Base-by-base conservation (phyloP, 2,329 filamentous ascomycete genomes). In the Neonectria magnoliae region DNA sequence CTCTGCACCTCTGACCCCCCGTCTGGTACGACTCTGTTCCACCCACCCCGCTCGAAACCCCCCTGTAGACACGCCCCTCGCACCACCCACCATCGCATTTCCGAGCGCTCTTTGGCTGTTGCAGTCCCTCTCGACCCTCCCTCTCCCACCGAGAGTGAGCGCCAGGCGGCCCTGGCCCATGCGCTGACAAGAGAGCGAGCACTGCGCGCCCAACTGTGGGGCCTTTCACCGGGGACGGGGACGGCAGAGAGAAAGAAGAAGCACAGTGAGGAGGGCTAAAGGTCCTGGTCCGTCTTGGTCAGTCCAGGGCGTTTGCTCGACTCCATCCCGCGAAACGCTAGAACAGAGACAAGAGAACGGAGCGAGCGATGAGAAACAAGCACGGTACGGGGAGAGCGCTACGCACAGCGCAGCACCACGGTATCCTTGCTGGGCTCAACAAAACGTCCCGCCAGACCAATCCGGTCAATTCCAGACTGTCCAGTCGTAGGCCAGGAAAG, bases 11-110 rank as follows among this genome's bases (percentile, higher is more conserved):
- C 62, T 65, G 59, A 62, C 44, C 65, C 53, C 65, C 63, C 62
- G 60, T 57, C 71, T 73, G 70, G 76, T 77, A 72, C 71, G 71
- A 79, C 76, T 45, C 70, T 76, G 76, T 70, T 77, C 64, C 68
- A 71, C 62, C 62, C 75, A 76, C 75, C 67, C 76, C 73, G 68
- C 68, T 68, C 45, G 57, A 54, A 20, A 18, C 60, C 68, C 68
- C 68, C 73, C 65, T 70, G 72, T 66, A 56, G 55, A 55, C 69
- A 72, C 71, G 69, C 74, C 69, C 69, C 70, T 71, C 65, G 69
- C 66, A 69, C 68, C 68, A 69, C 66, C 65, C 70, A 72, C 69
- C 71, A 64, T 67, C 48, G 52, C 64, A 66, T 63, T 58, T 60
- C 25, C 61, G 60, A 45, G 53, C 53, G 58, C 66, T 73, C 59